Percentiles rank a stretch among this genome's conserved stretches.
Conservation (phyloP, 371 early-diverging fungal species). For the Mortierella sp. region DNA sequence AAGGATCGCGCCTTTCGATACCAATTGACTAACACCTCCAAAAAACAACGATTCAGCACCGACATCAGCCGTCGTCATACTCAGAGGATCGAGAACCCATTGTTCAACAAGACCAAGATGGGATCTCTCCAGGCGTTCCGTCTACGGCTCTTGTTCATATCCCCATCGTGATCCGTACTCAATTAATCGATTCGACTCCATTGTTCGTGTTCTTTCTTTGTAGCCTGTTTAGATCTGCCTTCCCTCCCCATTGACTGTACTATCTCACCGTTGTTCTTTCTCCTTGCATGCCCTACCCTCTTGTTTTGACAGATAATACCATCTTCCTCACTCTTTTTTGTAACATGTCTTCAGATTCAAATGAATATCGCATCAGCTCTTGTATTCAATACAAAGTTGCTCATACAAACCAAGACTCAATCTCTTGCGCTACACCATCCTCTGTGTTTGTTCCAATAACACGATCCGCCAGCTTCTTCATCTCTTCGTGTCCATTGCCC, state of each 20-base stretch:
- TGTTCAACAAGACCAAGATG: too few relatives aligned
- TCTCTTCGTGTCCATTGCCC: slow-evolving; percentile 49
- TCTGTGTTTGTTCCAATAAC: slow-evolving; percentile 46
- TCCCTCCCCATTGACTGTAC: neutral
- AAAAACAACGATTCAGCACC: too few relatives aligned
- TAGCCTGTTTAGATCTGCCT: slow-evolving; percentile 8
- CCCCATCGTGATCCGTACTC: too few relatives aligned
- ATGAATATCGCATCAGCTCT: neutral
- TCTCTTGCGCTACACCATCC: slow-evolving; percentile 46
- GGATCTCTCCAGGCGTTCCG: too few relatives aligned
- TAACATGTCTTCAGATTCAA: neutral
- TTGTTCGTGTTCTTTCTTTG: neutral
- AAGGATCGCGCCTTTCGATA: neutral
- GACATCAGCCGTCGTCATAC: too few relatives aligned
- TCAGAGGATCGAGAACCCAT: too few relatives aligned
- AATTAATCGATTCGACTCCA: neutral
- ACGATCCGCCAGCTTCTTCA: slow-evolving; percentile 42
- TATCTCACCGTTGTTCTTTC: neutral
- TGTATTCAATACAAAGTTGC: neutral
- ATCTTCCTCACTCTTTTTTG: neutral
- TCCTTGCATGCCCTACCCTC: neutral
- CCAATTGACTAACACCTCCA: too few relatives aligned
- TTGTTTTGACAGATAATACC: neutral
- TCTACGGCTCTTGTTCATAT: too few relatives aligned
- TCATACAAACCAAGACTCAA: slow-evolving; percentile 43